Percentiles rank a stretch among this genome's conserved stretches.
Evolutionary conservation across 441 rosid species (phyloP).

Genomic region (Erodium texanum): DNA sequence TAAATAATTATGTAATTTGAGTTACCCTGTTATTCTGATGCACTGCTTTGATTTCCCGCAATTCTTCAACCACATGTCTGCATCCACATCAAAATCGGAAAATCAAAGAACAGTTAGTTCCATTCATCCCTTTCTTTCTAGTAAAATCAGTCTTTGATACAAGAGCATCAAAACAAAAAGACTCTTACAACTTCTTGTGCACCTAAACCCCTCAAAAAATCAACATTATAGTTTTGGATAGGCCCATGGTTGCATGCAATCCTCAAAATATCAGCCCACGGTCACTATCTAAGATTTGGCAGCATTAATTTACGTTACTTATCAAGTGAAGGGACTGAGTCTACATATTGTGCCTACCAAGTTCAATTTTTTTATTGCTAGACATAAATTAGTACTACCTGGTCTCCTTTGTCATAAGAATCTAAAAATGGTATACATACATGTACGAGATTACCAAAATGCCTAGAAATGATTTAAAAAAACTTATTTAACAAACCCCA

Average conservation of each 20-base stretch:
- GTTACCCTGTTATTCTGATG: conserved; percentile 42
- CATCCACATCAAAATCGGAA: conserved; percentile 10
- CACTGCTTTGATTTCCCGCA: conserved; percentile 45
- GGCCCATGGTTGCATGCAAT: neutral
- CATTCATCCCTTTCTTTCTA: neutral
- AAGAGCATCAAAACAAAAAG: neutral
- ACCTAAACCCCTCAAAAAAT: neutral
- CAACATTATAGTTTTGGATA: neutral
- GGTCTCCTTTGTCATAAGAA: neutral
- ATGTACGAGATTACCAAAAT: too few relatives aligned
- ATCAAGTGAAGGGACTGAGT: neutral
- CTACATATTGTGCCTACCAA: neutral
- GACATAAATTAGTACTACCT: neutral
- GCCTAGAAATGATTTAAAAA: neutral
- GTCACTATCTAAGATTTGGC: neutral
- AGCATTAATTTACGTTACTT: neutral
- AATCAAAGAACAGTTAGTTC: neutral
- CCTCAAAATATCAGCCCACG: neutral
- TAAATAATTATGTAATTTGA: neutral
- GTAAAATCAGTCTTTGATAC: neutral
- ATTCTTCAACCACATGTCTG: conserved; percentile 42
- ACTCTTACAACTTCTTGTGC: neutral
- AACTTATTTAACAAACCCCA: neutral
- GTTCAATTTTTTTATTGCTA: neutral
- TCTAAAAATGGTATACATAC: too few relatives aligned